These are phyloP conservation scores for Peronospora destructor DNA, from an alignment of 352 stramenopile genomes.

Conservation along the genomic window DNA sequence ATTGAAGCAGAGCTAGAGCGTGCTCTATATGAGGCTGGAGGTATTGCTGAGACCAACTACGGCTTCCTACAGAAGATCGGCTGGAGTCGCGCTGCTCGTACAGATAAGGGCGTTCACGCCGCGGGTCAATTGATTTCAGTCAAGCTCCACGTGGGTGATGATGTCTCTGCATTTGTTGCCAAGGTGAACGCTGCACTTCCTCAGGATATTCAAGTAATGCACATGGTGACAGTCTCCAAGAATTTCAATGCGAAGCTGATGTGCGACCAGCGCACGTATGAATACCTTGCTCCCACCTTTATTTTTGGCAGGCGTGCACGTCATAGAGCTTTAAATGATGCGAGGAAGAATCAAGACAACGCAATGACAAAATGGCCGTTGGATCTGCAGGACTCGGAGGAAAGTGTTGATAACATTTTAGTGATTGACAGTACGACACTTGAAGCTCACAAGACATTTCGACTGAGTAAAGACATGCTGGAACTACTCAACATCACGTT, in stretches of 20 bases:
- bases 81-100: conserved; percentile 84
- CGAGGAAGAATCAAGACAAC: conserved; percentile 5
- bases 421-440: conserved; percentile 56
- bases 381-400: conserved; percentile 37
- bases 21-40: conserved; percentile 80
- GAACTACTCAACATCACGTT: conserved; percentile 48
- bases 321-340: not conserved
- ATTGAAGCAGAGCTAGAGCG: conserved; percentile 88
- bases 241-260: conserved; percentile 88
- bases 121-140: conserved; percentile 76
- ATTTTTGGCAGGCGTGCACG: conserved; percentile 55
- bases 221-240: conserved; percentile 84
- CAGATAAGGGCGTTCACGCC: conserved; percentile 89
- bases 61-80: conserved; percentile 88
- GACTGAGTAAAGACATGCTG: conserved; percentile 49
- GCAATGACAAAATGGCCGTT: conserved; percentile 26
- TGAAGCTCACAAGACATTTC: conserved; percentile 66
- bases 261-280: conserved; percentile 86
- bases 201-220: conserved; percentile 72
- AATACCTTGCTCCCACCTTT: conserved; percentile 87
- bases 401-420: conserved; percentile 32
- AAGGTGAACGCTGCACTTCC: conserved; percentile 73
- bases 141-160: conserved; percentile 80
- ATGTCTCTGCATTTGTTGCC: conserved; percentile 53
- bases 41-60: conserved; percentile 86